A percentile compares a stretch with the other conserved stretches of the same genome.
Evolutionary conservation across 2,329 filamentous ascomycete species (phyloP).

Genomic region (Graphilbum sp.): DNA sequence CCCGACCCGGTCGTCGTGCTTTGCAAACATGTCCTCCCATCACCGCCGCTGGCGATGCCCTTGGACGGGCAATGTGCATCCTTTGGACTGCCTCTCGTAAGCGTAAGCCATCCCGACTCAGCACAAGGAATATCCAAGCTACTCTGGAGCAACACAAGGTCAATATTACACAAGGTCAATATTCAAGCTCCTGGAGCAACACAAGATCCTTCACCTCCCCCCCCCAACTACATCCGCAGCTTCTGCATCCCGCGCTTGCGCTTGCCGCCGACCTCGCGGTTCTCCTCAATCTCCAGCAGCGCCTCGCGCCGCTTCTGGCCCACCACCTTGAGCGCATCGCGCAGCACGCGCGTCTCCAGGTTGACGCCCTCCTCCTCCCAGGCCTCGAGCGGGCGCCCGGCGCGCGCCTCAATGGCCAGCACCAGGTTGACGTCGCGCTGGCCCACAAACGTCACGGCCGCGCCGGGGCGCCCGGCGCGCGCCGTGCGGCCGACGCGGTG

Average conservation of each 20-base stretch:
- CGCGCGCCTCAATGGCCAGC: slow-evolving; percentile 74
- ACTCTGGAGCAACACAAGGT: too few species aligned
- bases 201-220: too few species aligned
- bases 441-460: slow-evolving; percentile 75
- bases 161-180: too few species aligned
- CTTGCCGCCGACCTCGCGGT: slow-evolving; percentile 82
- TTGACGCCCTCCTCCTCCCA: slow-evolving; percentile 88
- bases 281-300: slow-evolving; percentile 78
- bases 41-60: too few species aligned
- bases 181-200: too few species aligned
- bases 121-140: too few species aligned
- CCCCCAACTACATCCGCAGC: too few species aligned
- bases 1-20: too few species aligned
- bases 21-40: too few species aligned
- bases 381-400: slow-evolving; percentile 62
- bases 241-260: slow-evolving; percentile 46
- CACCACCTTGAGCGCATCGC: slow-evolving; percentile 74
- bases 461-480: slow-evolving; percentile 70
- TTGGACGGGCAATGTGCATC: too few species aligned
- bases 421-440: slow-evolving; percentile 85
- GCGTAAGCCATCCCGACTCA: too few species aligned
- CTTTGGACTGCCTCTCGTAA: too few species aligned
- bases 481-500: slow-evolving; percentile 92
- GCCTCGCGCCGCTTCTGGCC: slow-evolving; percentile 94
- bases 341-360: slow-evolving; percentile 75